phyloP scores from a whole-genome alignment of 305 asterid genomes.

The Fraxinus angustifolia region DNA sequence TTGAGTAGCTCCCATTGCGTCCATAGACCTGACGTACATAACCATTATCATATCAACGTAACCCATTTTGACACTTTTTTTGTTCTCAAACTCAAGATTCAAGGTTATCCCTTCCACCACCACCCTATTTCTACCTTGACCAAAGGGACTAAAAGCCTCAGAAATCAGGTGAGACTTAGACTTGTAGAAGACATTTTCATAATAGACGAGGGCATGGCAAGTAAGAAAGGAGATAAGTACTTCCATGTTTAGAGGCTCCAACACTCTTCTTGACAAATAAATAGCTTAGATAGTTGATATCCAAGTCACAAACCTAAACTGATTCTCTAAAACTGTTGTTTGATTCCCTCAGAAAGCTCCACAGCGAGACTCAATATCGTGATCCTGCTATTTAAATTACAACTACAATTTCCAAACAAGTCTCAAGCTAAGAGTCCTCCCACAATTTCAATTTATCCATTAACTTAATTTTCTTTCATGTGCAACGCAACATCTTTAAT shows the following conservation, averaged over 20 bases:
- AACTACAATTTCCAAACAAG: background rate
- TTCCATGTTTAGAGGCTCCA: background rate
- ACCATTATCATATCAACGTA: background rate
- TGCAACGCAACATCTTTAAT: background rate
- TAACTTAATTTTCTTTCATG: background rate
- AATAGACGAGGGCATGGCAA: background rate
- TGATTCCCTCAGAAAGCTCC: background rate
- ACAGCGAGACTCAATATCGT: background rate
- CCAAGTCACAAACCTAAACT: background rate
- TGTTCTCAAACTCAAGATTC: background rate
- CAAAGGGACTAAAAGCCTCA: background rate
- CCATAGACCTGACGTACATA: background rate
- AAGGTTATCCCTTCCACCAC: background rate
- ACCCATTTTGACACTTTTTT: background rate
- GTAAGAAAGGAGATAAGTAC: background rate
- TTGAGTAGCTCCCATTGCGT: background rate
- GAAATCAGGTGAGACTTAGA: background rate
- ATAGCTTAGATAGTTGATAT: background rate
- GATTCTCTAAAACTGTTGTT: background rate
- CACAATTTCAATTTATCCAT: background rate
- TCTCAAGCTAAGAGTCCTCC: background rate
- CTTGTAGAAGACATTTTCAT: background rate
- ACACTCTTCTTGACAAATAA: background rate
- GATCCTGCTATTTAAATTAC: background rate
- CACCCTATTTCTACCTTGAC: background rate